Evolutionary conservation across 2,329 filamentous ascomycete species (phyloP), one percentile per base, ranked within the genome.

Genomic region (Chaetothyriales sp.): DNA sequence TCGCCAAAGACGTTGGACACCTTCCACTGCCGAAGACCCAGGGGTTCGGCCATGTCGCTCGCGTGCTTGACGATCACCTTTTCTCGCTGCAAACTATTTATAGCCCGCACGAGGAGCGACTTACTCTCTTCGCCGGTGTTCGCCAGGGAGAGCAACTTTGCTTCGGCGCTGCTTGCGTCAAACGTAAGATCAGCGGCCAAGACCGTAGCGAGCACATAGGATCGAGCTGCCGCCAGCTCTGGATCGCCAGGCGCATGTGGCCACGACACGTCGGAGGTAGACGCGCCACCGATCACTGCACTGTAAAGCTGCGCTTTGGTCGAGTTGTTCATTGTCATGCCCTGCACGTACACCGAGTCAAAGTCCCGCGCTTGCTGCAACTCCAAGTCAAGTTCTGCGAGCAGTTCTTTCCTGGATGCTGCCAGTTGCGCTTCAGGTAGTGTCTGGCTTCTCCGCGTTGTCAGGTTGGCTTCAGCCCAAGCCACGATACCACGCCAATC

Each of bases 171-270:
- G 3, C 51, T 52, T 0, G 69, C 58, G 40, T 67, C 57, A 56
- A 73, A 75, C 1, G 60, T 63, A 18, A 68, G 64, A 46, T 72
- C 66, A 1, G 67, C 63, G 0, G 72, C 71, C 33, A 73, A 61
- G 25, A 73, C 60, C 43, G 73, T 74, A 18, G 73, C 70, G 10
- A 73, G 68, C 46, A 73, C 66, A 70, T 70, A 75, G n/a, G 67
- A 67, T 60, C 71, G 73, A 40, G 67, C 70, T 6, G 66, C 50
- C 40, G 50, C 53, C 13, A 54, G 44, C 19, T 40, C 46, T 40
- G 43, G 18, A 43, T 54, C 51, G 29, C 15, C 2, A 40, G 10
- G 33, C 15, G 33, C 10, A 60, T 60, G 15, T 15, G 33, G 33
- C 13, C 10, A 15, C 33, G 2, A 40, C 10, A 40, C 15, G 33